phyloP scores from a whole-genome alignment of 2,329 filamentous ascomycete genomes.

The Alternaria ethzedia region DNA sequence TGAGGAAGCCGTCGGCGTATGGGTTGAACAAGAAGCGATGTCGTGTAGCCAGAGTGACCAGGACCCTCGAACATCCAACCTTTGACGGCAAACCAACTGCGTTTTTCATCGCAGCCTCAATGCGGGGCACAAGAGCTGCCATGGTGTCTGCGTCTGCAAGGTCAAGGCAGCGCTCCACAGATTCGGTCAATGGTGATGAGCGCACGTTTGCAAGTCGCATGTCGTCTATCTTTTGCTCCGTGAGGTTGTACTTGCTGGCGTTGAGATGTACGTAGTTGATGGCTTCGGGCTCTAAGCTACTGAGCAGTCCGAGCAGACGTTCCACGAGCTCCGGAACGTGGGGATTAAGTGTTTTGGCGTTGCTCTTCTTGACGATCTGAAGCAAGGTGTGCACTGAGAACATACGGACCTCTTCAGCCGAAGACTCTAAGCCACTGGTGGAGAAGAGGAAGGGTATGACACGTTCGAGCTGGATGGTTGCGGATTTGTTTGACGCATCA shows the following conservation, averaged over 20 bases:
- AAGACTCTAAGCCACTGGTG: slow-evolving; percentile 85
- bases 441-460: slow-evolving; percentile 91
- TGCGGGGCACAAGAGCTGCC: slow-evolving; percentile 70
- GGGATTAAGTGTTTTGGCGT: slow-evolving; percentile 74
- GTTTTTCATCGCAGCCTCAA: slow-evolving; percentile 81
- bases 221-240: slow-evolving; percentile 88
- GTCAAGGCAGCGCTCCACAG: slow-evolving; percentile 87
- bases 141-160: slow-evolving; percentile 81
- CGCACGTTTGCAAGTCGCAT: slow-evolving; percentile 81
- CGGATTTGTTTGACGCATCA: slow-evolving; percentile 68
- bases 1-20: slow-evolving; percentile 77
- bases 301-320: slow-evolving; percentile 80
- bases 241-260: slow-evolving; percentile 81
- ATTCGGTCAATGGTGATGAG: slow-evolving; percentile 87
- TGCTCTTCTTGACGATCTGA: slow-evolving; percentile 86
- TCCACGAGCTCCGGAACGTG: slow-evolving; percentile 85
- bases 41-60: slow-evolving; percentile 83
- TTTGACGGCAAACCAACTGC: slow-evolving; percentile 93
- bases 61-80: slow-evolving; percentile 83
- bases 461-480: slow-evolving; percentile 80
- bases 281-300: slow-evolving; percentile 84
- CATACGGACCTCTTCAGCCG: slow-evolving; percentile 82
- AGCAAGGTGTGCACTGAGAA: slow-evolving; percentile 83
- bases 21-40: slow-evolving; percentile 77
- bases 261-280: slow-evolving; percentile 94